These are phyloP conservation scores for Epichloe baconii DNA, from an alignment of 2,329 filamentous ascomycete species.

Conservation along the genomic window DNA sequence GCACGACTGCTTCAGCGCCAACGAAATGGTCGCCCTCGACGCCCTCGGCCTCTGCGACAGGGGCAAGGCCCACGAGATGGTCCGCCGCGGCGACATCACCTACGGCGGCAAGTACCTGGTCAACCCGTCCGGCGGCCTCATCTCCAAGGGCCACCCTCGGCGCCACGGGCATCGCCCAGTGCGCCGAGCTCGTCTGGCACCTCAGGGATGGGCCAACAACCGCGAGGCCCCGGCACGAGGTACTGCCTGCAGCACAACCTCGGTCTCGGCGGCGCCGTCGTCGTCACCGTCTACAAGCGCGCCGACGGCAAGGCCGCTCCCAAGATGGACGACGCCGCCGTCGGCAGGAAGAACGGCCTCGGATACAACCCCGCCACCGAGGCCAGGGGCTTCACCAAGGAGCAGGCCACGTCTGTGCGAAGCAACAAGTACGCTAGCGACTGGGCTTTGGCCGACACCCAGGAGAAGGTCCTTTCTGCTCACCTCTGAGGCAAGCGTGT, in stretches of 20 bases:
- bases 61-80: constrained; percentile 85
- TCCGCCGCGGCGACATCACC: constrained; percentile 77
- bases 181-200: constrained; percentile 91
- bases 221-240: constrained; percentile 53
- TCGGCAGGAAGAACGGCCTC: constrained; percentile 54
- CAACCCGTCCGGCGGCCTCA: constrained; percentile 88
- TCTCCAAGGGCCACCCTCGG: constrained; percentile 94
- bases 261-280: constrained; percentile 78
- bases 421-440: constrained; percentile 51
- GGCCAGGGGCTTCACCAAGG: constrained; percentile 75
- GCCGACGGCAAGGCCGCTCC: constrained; percentile 59
- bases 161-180: constrained; percentile 89
- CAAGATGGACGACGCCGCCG: constrained; percentile 45
- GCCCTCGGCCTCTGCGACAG: constrained; percentile 65
- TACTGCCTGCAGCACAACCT: constrained; percentile 85
- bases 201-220: constrained; percentile 95
- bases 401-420: constrained; percentile 58
- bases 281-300: constrained; percentile 79
- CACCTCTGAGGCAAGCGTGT: neutral
- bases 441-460: constrained; percentile 63
- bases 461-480: constrained; percentile 22
- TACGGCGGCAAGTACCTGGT: constrained; percentile 75
- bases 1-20: constrained; percentile 93
- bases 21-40: constrained; percentile 85
- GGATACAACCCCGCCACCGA: constrained; percentile 89